These are phyloP conservation scores for Fusarium sp. DNA, from an alignment of 2,329 filamentous ascomycete species.

Conservation along the genomic window DNA sequence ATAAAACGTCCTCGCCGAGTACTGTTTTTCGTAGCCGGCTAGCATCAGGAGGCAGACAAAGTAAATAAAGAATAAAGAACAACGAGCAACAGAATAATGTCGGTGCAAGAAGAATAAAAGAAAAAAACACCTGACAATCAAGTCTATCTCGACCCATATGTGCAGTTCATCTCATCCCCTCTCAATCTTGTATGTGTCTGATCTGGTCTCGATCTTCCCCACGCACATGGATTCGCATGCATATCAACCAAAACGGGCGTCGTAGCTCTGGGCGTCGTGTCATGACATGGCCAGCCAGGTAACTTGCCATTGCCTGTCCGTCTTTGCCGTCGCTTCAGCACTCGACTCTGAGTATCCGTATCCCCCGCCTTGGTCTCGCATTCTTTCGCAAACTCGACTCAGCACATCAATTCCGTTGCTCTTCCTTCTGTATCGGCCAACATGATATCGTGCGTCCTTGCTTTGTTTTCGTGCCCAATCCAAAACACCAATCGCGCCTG, in stretches of 20 bases:
- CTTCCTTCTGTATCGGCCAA: slow-evolving; percentile 15
- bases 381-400: slow-evolving; percentile 16
- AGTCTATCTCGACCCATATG: slow-evolving; percentile 39
- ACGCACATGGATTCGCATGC: slow-evolving; percentile 5
- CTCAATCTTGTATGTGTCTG: slow-evolving; percentile 18
- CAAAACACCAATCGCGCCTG: slow-evolving; percentile 37
- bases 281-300: neutral
- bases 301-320: slow-evolving; percentile 6
- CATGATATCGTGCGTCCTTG: slow-evolving; percentile 19
- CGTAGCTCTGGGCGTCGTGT: neutral
- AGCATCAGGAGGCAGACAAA: slow-evolving; percentile 25
- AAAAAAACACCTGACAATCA: slow-evolving; percentile 35
- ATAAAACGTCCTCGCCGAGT: slow-evolving; percentile 18
- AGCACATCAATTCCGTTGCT: slow-evolving; percentile 16
- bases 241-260: slow-evolving; percentile 1
- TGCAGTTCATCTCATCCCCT: slow-evolving; percentile 28
- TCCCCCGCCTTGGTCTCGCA: slow-evolving; percentile 16
- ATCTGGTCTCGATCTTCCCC: slow-evolving; percentile 20
- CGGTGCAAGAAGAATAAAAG: slow-evolving; percentile 1
- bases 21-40: slow-evolving; percentile 25
- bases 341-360: slow-evolving; percentile 9
- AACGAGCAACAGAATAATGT: slow-evolving; percentile 27
- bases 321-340: slow-evolving; percentile 20
- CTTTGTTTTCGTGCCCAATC: slow-evolving; percentile 25
- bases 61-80: slow-evolving; percentile 25